phyloP scores from a whole-genome alignment of 2,329 filamentous ascomycete species.

The Reticulascus tulasneorum region DNA sequence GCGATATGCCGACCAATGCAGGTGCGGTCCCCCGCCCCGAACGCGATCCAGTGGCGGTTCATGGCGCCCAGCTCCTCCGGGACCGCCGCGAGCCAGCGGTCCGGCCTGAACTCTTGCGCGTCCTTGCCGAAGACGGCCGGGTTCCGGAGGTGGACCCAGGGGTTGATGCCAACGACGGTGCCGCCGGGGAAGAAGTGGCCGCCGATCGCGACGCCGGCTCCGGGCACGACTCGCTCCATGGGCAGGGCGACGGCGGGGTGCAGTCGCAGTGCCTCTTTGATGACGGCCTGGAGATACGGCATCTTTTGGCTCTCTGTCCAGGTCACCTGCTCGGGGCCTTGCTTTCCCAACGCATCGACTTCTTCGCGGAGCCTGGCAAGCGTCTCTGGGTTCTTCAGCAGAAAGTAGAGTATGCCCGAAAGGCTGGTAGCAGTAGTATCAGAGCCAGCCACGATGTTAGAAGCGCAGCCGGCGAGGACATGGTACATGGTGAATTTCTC shows the following conservation, averaged over 20 bases:
- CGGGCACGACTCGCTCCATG: slow-evolving; percentile 44
- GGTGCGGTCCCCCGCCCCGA: slow-evolving; percentile 36
- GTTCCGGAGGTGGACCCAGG: slow-evolving; percentile 31
- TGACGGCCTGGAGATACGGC: slow-evolving; percentile 49
- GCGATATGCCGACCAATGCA: slow-evolving; percentile 42
- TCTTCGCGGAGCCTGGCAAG: slow-evolving; percentile 21
- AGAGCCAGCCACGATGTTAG: slow-evolving; percentile 33
- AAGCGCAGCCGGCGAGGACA: slow-evolving; percentile 19
- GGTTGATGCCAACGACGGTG: slow-evolving; percentile 29
- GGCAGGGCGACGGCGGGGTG: slow-evolving; percentile 45
- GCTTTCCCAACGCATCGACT: slow-evolving; percentile 11
- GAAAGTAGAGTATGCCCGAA: slow-evolving; percentile 37
- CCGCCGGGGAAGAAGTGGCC: slow-evolving; percentile 25
- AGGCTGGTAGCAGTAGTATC: slow-evolving; percentile 48
- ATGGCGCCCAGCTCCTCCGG: slow-evolving; percentile 21
- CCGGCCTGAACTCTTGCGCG: slow-evolving; percentile 31
- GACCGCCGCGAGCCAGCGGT: slow-evolving; percentile 34
- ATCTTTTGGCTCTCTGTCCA: slow-evolving; percentile 36
- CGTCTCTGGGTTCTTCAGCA: slow-evolving; percentile 28
- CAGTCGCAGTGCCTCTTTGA: slow-evolving; percentile 50
- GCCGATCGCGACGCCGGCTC: slow-evolving; percentile 37
- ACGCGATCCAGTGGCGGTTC: slow-evolving; percentile 27
- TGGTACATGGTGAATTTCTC: slow-evolving; percentile 35
- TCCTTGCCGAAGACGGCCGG: slow-evolving; percentile 26
- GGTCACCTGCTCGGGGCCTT: slow-evolving; percentile 14